Conservation (phyloP, 805 yeast species). For the Ogataea methylovora region DNA sequence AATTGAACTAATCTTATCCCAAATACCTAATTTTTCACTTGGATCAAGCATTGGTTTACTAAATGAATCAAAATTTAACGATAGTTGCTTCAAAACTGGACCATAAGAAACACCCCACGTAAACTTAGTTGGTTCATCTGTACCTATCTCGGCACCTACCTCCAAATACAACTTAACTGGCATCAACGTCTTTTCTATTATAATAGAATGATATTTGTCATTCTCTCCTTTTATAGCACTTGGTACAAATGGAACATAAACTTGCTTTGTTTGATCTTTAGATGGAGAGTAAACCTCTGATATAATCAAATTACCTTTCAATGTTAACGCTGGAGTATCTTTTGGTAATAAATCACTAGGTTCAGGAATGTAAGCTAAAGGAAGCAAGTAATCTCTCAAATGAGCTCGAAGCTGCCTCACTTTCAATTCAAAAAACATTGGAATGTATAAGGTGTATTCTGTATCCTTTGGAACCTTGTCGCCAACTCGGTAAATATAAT, state of each 20-base stretch:
- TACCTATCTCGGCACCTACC: slow-evolving; percentile 44
- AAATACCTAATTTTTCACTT: slow-evolving; percentile 76
- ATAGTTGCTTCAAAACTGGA: slow-evolving; percentile 75
- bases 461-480: slow-evolving; percentile 77
- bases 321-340: slow-evolving; percentile 9
- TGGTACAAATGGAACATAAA: slow-evolving; percentile 57
- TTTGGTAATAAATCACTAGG: slow-evolving; percentile 4
- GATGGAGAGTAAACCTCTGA: slow-evolving; percentile 54
- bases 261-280: slow-evolving; percentile 46
- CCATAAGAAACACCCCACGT: slow-evolving; percentile 84
- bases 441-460: slow-evolving; percentile 59
- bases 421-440: slow-evolving; percentile 48
- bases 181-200: slow-evolving; percentile 69
- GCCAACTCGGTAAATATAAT: slow-evolving; percentile 66
- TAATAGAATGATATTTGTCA: slow-evolving; percentile 42
- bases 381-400: slow-evolving; percentile 80
- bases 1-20: slow-evolving; percentile 81
- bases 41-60: slow-evolving; percentile 89
- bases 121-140: slow-evolving; percentile 53
- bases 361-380: slow-evolving; percentile 64
- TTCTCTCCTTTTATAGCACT: slow-evolving; percentile 26
- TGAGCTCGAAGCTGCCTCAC: slow-evolving; percentile 62
- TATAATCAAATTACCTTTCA: slow-evolving; percentile 60
- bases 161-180: slow-evolving; percentile 67
- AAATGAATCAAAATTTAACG: slow-evolving; percentile 72